These are phyloP conservation scores for Toxoplasma gondii DNA, from an alignment of 169 alveolate genomes.

Conservation along the genomic window DNA sequence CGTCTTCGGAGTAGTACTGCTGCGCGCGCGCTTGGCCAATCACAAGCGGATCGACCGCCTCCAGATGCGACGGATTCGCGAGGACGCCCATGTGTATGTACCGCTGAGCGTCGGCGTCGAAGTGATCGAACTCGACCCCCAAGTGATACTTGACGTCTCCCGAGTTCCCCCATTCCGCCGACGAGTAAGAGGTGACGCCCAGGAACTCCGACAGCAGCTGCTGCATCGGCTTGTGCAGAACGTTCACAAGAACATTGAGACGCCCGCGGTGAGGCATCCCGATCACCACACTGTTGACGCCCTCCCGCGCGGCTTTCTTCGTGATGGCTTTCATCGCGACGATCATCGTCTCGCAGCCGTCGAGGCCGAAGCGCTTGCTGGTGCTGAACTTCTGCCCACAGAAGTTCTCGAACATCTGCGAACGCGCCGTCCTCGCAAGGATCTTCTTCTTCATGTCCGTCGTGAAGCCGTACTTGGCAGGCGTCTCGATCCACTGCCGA, in stretches of 20 bases:
- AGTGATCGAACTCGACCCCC: slow-evolving; percentile 84
- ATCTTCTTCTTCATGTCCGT: slow-evolving; percentile 53
- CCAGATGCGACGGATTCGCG: slow-evolving; percentile 95
- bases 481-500: slow-evolving; percentile 66
- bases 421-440: slow-evolving; percentile 75
- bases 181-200: slow-evolving; percentile 80
- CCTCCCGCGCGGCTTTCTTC: slow-evolving; percentile 71
- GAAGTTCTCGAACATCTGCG: slow-evolving; percentile 80
- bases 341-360: slow-evolving; percentile 91
- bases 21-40: slow-evolving; percentile 92
- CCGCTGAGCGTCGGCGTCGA: slow-evolving; percentile 77
- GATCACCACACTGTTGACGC: slow-evolving; percentile 88
- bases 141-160: slow-evolving; percentile 96
- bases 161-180: slow-evolving; percentile 76
- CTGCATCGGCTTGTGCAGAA: slow-evolving; percentile 89
- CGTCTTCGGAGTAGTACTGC: slow-evolving; percentile 82
- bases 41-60: slow-evolving; percentile 93
- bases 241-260: slow-evolving; percentile 90
- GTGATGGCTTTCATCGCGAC: slow-evolving; percentile 83
- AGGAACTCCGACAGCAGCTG: slow-evolving; percentile 89
- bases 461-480: slow-evolving; percentile 29
- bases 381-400: slow-evolving; percentile 87
- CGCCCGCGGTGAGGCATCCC: slow-evolving; percentile 98
- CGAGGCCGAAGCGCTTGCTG: slow-evolving; percentile 93
- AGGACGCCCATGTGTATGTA: slow-evolving; percentile 82